phyloP scores from a whole-genome alignment of 768 basidiomycete species.

The Amanita muscaria region DNA sequence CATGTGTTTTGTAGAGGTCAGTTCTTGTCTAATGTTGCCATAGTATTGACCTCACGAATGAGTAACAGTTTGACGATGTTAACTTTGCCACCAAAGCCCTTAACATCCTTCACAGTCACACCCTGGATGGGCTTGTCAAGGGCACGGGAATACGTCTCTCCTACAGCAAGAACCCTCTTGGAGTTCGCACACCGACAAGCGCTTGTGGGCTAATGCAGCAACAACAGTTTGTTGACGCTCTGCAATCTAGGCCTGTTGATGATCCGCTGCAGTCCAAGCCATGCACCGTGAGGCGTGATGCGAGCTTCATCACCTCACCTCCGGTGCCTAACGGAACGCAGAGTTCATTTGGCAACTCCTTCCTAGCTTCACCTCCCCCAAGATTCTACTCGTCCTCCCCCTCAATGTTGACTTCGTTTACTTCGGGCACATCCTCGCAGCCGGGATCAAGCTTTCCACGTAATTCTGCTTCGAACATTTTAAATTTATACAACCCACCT shows the following conservation, averaged over 20 bases:
- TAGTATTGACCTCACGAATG: constrained; percentile 29
- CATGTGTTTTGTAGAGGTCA: constrained; percentile 98
- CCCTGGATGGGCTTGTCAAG: constrained; percentile 86
- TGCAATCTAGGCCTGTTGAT: constrained; percentile 11
- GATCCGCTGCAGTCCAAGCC: constrained; percentile 13
- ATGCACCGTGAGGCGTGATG: constrained; percentile 14
- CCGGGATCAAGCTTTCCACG: constrained; percentile 30
- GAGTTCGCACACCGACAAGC: constrained; percentile 75
- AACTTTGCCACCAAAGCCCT: constrained; percentile 78
- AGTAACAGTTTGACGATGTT: constrained; percentile 80
- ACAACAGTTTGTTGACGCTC: constrained; percentile 11
- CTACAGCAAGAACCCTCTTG: constrained; percentile 98
- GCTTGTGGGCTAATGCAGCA: constrained; percentile 34
- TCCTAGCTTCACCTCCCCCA: constrained; percentile 36
- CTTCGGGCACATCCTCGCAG: constrained; percentile 18
- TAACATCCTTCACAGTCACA: constrained; percentile 84
- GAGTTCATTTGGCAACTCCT: constrained; percentile 19
- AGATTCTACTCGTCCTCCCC: constrained; percentile 35
- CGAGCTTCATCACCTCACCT: constrained; percentile 16
- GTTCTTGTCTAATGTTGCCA: constrained; percentile 19
- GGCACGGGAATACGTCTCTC: constrained; percentile 93
- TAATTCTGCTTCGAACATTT: constrained; percentile 15
- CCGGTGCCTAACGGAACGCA: constrained; percentile 11
- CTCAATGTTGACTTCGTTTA: constrained; percentile 18
- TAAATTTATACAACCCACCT: constrained; percentile 21